Base-by-base conservation (phyloP, 768 basidiomycete genomes). In the Boletus rubescentipes region DNA sequence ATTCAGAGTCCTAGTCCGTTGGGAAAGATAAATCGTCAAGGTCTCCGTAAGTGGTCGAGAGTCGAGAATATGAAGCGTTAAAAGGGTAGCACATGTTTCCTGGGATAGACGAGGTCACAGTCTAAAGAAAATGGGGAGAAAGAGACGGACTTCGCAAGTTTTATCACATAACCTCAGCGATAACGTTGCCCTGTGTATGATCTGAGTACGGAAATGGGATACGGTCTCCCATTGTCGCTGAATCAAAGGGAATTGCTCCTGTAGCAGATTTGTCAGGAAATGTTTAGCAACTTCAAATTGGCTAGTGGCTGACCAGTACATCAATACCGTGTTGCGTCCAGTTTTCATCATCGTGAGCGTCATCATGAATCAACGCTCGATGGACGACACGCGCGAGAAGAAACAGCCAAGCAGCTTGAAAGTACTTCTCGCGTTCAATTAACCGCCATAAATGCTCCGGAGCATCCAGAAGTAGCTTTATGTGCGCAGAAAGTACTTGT, bases 151-250 rank as follows among this genome's bases (percentile, higher is more conserved):
- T 65, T 82, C 78, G 12, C 77, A 67, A 8, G 85, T 73, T n/a
- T 77, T 68, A 9, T 73, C 71, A 35, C 74, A 68, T 58, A 87
- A 82, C 43, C 91, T 83, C 16, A 97, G 75, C n/a, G 84, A 87
- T 42, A 90, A 68, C 0, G 86, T 92, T n/a, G 94, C 90, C 63
- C 85, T 87, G 61, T 94, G 89, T 20, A 89, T 82, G 57, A 98
- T 95, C 64, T 96, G 93, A 1, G 86, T 76, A 40, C 93, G 86
- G 66, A 96, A 93, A 59, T 89, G 91, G 5, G 85, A 83, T 9
- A 98, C 83, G 1, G 83, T 79, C 53, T 96, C 95, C 95, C 94
- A 98, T 71, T 98, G 95, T 34, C 92, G 86, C 60, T 93, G 89
- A 4, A 93, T 83, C 5, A 98, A 75, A 26, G 94, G 92, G 59